Percentiles rank a stretch among this genome's conserved stretches.
phyloP scores from a whole-genome alignment of 768 basidiomycete species.

The Naganishia onofrii region DNA sequence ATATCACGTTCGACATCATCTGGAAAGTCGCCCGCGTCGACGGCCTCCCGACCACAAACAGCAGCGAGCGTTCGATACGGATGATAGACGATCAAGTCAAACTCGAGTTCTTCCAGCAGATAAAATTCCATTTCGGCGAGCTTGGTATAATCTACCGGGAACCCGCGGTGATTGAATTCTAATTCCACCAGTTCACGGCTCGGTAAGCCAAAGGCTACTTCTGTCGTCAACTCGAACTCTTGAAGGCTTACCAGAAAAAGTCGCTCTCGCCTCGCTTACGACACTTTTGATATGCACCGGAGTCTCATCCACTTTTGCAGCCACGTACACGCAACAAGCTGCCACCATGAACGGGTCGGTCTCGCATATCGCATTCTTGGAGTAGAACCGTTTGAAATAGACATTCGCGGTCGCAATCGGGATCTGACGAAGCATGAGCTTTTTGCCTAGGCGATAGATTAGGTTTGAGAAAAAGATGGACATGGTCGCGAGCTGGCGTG shows the following conservation, averaged over 20 bases:
- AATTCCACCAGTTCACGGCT: no score
- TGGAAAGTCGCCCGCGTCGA: constrained; percentile 53
- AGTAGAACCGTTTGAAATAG: constrained; percentile 93
- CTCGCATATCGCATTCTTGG: constrained; percentile 92
- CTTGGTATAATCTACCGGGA: constrained; percentile 81
- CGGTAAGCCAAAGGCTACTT: no score
- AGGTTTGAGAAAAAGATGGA: constrained; percentile 81
- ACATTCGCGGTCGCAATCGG: constrained; percentile 90
- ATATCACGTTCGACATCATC: constrained; percentile 35
- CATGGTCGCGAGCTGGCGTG: constrained; percentile 76
- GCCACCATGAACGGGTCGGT: constrained; percentile 92
- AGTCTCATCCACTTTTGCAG: constrained; percentile 94
- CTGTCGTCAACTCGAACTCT: no score
- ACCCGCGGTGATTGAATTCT: constrained; percentile 46
- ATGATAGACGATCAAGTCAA: constrained; percentile 88
- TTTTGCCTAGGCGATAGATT: constrained; percentile 82
- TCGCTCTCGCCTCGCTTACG: constrained; percentile 65
- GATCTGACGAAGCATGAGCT: constrained; percentile 75
- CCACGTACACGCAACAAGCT: constrained; percentile 89
- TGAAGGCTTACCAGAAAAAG: constrained; percentile 13
- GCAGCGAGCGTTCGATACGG: constrained; percentile 85
- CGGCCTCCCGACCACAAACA: constrained; percentile 65
- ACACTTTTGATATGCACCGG: constrained; percentile 92
- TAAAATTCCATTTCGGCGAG: constrained; percentile 99
- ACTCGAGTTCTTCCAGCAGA: constrained; percentile 92